Conservation (phyloP, 306 rosid species). For the Benincasa hispida region DNA sequence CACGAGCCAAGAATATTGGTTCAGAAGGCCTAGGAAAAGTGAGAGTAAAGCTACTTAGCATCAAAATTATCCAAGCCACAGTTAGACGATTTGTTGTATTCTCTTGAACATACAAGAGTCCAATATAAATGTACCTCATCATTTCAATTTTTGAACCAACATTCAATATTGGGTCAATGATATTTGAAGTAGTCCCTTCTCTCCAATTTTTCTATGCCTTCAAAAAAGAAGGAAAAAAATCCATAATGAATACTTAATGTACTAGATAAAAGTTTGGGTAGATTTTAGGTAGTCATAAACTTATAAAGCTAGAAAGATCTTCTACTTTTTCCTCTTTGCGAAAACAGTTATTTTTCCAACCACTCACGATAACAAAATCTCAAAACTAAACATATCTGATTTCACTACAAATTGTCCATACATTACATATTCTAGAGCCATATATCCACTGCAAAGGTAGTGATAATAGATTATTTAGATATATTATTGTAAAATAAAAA, state of each 20-base stretch:
- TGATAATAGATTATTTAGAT: neutral
- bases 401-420: neutral
- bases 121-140: conserved; percentile 14
- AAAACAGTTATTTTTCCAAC: neutral
- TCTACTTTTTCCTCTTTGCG: neutral
- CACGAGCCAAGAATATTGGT: neutral
- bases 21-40: neutral
- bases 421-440: neutral
- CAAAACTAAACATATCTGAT: neutral
- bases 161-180: too few relatives aligned
- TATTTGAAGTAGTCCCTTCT: too few relatives aligned
- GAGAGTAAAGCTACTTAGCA: conserved; percentile 13
- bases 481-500: too few relatives aligned
- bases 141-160: neutral
- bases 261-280: too few relatives aligned
- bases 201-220: too few relatives aligned
- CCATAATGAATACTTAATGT: too few relatives aligned
- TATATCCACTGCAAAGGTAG: neutral
- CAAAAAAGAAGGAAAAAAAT: neutral
- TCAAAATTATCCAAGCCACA: conserved; percentile 15
- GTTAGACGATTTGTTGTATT: conserved; percentile 12
- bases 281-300: neutral
- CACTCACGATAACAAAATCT: neutral
- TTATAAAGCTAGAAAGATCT: neutral
- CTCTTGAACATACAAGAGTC: conserved; percentile 18